phyloP scores from a whole-genome alignment of 192 early-diverging fungal genomes.

The Linnemannia exigua region DNA sequence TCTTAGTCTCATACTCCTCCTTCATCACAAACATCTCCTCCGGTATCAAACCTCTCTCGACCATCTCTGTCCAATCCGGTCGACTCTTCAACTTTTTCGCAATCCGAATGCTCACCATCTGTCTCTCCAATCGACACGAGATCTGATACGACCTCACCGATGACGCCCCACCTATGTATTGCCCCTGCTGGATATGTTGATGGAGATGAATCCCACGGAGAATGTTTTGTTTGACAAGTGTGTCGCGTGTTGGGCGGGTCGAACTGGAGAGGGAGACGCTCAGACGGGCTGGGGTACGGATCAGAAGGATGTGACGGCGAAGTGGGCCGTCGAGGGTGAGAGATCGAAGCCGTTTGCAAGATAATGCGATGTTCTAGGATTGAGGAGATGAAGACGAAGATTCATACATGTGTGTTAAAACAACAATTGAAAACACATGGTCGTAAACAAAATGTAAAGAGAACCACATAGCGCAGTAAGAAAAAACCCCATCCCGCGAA shows the following conservation, averaged over 20 bases:
- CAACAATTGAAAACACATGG: not conserved
- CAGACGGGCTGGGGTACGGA: slow-evolving; percentile 40
- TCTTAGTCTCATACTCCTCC: slow-evolving; percentile 23
- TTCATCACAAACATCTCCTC: slow-evolving; percentile 35
- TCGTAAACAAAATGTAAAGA: not conserved
- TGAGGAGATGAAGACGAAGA: too few relatives aligned
- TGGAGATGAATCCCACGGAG: slow-evolving; percentile 36
- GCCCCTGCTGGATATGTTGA: slow-evolving; percentile 40
- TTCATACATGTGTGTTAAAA: too few relatives aligned
- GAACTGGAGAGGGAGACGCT: slow-evolving; percentile 18
- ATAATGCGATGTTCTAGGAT: slow-evolving; percentile 19
- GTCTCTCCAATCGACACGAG: slow-evolving; percentile 33
- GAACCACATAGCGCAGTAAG: not conserved
- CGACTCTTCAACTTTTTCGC: slow-evolving; percentile 24
- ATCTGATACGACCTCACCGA: slow-evolving; percentile 29
- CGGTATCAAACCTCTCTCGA: slow-evolving; percentile 39
- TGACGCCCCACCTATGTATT: slow-evolving; percentile 32
- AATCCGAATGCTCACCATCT: slow-evolving; percentile 37
- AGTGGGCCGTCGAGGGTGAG: slow-evolving; percentile 37
- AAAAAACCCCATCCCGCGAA: too few relatives aligned
- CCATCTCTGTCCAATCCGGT: slow-evolving; percentile 36
- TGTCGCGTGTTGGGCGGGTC: slow-evolving; percentile 32
- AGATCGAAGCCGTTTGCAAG: slow-evolving; percentile 27
- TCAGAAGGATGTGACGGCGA: slow-evolving; percentile 47
- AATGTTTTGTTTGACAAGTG: slow-evolving; percentile 33